phyloP scores from a whole-genome alignment of 1,139 yeast species.

The Groenewaldozyma sp. region DNA sequence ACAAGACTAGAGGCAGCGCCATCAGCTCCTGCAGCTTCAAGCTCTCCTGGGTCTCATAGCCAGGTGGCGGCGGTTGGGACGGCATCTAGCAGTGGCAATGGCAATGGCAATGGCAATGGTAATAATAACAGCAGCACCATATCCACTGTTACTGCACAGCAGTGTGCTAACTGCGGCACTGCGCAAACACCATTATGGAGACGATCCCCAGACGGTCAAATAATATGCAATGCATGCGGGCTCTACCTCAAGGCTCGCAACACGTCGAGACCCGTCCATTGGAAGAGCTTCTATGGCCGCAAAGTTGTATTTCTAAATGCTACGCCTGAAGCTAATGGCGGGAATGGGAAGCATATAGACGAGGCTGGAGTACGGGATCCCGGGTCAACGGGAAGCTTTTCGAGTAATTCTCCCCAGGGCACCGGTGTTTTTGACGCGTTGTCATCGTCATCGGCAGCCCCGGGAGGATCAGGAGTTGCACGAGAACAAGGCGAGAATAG shows the following conservation, averaged over 20 bases:
- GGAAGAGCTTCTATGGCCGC: conserved; percentile 32
- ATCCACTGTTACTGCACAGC: conserved; percentile 33
- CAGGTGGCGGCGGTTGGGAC: no score
- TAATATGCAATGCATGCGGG: conserved; percentile 68
- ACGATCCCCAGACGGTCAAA: conserved; percentile 55
- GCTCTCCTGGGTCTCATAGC: no score
- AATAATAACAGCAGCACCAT: no score
- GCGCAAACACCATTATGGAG: conserved; percentile 64
- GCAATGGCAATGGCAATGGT: no score
- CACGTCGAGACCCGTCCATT: conserved; percentile 42
- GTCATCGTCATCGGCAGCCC: not conserved
- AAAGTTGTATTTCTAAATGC: conserved; percentile 3
- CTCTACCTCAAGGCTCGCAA: conserved; percentile 37
- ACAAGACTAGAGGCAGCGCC: not conserved
- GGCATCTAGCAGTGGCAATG: no score
- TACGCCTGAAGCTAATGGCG: not conserved
- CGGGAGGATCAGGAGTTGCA: not conserved
- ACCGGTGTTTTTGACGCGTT: no score
- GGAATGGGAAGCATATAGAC: not conserved
- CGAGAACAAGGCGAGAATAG: no score
- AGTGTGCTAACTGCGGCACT: conserved; percentile 61
- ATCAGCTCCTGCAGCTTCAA: no score
- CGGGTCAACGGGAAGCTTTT: no score
- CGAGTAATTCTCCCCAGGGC: not conserved
- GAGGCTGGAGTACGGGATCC: no score